Base-by-base conservation (phyloP, 495 filamentous ascomycete genomes). In the Parathielavia hyrcaniae region DNA sequence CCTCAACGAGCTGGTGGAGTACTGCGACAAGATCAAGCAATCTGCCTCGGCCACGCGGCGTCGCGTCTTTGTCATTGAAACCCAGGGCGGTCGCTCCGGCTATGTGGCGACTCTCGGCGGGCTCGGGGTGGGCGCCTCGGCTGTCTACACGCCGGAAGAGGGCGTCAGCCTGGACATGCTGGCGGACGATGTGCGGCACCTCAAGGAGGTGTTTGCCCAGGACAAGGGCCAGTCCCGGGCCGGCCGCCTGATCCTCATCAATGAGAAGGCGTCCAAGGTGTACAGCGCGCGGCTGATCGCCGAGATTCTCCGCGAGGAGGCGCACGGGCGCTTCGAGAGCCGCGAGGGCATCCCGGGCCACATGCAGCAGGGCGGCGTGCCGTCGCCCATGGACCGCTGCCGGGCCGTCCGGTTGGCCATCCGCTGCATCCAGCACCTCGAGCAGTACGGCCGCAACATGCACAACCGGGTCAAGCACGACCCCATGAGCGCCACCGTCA, bases 11-110 rank as follows among this genome's bases (percentile, higher is more conserved):
- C 78, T 99, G 17, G 89, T 96, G 59, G 79, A 86, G 35, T 99
- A 97, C 75, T 99, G 95, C 69, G 95, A 99, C 75, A 89, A 88
- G 44, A 96, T 97, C 74, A 89, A 91, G 65, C 95, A 97, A 73
- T 96, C 91, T 9, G 95, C 95, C 0, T 96, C 90, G 3, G 89
- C 95, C 13, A 91, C 88, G 32, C 86, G 95, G 36, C 82, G 95
- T 6, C 83, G 95, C 55, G 91, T 97, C 49, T 99, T 99, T 72
- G 91, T 99, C 53, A 89, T 99, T 63, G 95, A 97, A 72, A 96
- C 92, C 9, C 95, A 99, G 73, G 95, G 95, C 57, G 95, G 95
- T 6, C 83, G 86, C 54, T 97, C 89, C 10, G 95, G 95, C 48
- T 99, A 97, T 73, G 83, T 97, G 41, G 91, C 95, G 26, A 95